Evolutionary conservation across 768 basidiomycete genomes (phyloP).

Genomic region (Tulasnella sp.): DNA sequence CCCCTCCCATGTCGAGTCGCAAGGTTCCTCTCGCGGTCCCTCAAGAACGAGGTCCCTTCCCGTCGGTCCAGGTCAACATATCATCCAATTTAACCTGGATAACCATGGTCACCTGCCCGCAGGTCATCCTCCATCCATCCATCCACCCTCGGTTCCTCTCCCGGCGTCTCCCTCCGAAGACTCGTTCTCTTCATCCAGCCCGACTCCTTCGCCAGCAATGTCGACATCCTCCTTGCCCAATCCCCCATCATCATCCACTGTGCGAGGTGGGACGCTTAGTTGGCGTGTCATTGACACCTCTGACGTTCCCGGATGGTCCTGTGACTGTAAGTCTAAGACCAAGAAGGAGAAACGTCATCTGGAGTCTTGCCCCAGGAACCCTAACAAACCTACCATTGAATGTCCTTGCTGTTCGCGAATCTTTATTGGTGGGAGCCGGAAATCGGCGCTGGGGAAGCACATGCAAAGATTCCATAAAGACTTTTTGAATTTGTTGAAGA

Average conservation of each 20-base stretch:
- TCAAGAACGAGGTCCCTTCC: not conserved
- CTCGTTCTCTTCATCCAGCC: not conserved
- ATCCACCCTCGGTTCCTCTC: not conserved
- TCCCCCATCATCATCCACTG: not conserved
- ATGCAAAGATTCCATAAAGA: not conserved
- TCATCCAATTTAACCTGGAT: not conserved
- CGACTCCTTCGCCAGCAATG: not conserved
- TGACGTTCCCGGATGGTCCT: not conserved
- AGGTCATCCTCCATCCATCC: not conserved
- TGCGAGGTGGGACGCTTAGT: not conserved
- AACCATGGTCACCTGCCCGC: not conserved
- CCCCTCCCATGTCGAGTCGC: not conserved
- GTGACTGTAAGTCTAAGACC: not conserved
- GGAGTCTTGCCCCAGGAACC: not conserved
- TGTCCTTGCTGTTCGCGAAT: not conserved
- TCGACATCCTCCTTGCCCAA: not conserved
- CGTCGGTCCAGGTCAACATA: not conserved
- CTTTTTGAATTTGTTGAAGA: not conserved
- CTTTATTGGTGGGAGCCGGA: not conserved
- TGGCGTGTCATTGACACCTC: not conserved
- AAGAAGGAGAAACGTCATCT: not conserved
- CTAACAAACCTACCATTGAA: not conserved
- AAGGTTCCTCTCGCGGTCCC: not conserved
- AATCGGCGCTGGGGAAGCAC: not conserved
- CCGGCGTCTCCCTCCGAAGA: not conserved